Base-by-base conservation (phyloP, 23 red algal genomes). In the Cyanidiococcus yangmingshanensis region DNA sequence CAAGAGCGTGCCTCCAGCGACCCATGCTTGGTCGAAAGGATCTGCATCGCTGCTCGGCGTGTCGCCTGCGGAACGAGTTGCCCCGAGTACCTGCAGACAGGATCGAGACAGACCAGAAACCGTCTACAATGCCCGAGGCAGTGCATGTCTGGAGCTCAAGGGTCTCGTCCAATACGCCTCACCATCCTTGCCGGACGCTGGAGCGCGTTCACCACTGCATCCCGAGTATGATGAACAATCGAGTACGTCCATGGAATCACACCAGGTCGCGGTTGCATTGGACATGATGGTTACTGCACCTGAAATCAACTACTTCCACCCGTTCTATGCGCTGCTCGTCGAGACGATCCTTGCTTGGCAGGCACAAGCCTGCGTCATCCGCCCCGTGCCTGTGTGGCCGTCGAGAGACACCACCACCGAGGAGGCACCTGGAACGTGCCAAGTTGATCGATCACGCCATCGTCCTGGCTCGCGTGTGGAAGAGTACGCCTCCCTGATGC, bases 231-330 rank as follows among this genome's bases (percentile, higher is more conserved):
- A n/a, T n/a, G n/a, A n/a, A n/a, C n/a, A n/a, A n/a, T n/a, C n/a
- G n/a, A n/a, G n/a, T n/a, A n/a, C n/a, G n/a, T n/a, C n/a, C n/a
- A n/a, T n/a, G n/a, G n/a, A n/a, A n/a, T n/a, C n/a, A n/a, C n/a
- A n/a, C n/a, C n/a, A n/a, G n/a, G n/a, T n/a, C 45, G 45, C 12
- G 45, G 12, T 54, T 54, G 12, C 7, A 54, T 21, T 54, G 45
- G 12, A 21, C 21, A 54, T 54, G 45, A 54, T 54, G 45, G 45
- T 54, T 7, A 54, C 7, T 21, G 45, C 45, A 54, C 45, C 45
- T 54, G 45, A 71, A 7, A 71, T 71, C 32, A 30, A 7, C 63
- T 71, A 71, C 32, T 25, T 71, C n/a, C 63, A 71, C 27, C n/a
- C 63, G 63, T 71, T 71, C 27, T 71, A 71, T 30, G 63, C 32